Evolutionary conservation across 1,139 yeast species (phyloP).

Genomic region (Saccharomyces hybrid): DNA sequence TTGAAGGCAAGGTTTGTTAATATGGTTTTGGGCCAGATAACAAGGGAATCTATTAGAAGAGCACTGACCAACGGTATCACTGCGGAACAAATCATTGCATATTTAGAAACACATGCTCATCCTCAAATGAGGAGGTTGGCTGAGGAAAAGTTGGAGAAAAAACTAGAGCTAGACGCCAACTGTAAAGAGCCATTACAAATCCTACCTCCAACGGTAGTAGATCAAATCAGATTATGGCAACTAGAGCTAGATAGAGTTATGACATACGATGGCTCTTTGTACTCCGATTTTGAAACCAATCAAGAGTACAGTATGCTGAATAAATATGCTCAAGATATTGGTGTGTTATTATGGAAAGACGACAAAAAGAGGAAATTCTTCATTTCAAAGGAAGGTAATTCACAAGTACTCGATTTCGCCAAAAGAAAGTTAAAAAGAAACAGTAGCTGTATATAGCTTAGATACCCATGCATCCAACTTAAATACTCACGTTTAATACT

Average conservation of each 20-base stretch:
- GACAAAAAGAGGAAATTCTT: conserved; percentile 61
- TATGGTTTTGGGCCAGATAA: conserved; percentile 87
- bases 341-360: conserved; percentile 82
- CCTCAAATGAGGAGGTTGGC: conserved; percentile 78
- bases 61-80: conserved; percentile 87
- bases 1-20: conserved; percentile 78
- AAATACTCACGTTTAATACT: neutral
- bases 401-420: conserved; percentile 81
- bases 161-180: conserved; percentile 53
- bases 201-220: conserved; percentile 91
- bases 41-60: conserved; percentile 81
- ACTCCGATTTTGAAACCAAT: conserved; percentile 73
- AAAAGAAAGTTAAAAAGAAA: conserved; percentile 41
- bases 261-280: conserved; percentile 79
- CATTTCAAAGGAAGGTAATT: conserved; percentile 76
- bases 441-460: conserved; percentile 2
- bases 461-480: neutral
- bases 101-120: conserved; percentile 87
- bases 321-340: conserved; percentile 81
- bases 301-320: conserved; percentile 68
- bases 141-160: conserved; percentile 58
- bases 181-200: conserved; percentile 55
- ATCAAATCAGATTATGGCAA: conserved; percentile 94
- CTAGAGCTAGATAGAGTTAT: conserved; percentile 87
- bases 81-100: conserved; percentile 87